Percentiles rank a stretch among this genome's conserved stretches.
Conservation (phyloP, 139 green algal genomes). For the Tetradesmus lagerheimii region DNA sequence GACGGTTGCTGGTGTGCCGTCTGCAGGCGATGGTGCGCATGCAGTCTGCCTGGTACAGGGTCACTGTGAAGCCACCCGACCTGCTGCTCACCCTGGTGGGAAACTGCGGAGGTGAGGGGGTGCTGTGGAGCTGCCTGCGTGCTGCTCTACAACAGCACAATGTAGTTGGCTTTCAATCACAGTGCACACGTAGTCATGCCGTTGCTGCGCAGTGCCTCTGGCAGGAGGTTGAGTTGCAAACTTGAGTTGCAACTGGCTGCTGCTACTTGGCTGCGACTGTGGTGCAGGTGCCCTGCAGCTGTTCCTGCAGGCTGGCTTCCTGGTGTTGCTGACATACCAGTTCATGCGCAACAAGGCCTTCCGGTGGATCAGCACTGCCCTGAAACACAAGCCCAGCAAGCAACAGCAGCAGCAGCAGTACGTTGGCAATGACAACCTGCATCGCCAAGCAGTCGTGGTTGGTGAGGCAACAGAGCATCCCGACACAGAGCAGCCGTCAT, state of each 20-base stretch:
- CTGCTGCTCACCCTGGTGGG: conserved; percentile 27
- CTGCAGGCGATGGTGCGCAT: conserved; percentile 7
- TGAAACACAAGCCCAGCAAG: background rate
- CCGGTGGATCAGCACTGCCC: background rate
- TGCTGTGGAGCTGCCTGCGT: too few species aligned
- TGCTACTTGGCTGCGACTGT: background rate
- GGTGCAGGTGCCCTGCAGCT: conserved; percentile 8
- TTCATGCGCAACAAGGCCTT: background rate
- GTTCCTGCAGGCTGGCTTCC: background rate
- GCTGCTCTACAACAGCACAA: too few species aligned
- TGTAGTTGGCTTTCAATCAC: too few species aligned
- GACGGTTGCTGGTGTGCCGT: background rate
- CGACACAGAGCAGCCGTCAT: background rate
- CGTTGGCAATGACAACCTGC: background rate
- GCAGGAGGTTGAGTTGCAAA: too few species aligned
- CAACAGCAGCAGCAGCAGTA: background rate
- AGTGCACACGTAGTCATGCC: too few species aligned
- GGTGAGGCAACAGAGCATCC: background rate
- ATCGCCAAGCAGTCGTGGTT: background rate
- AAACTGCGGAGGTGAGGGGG: conserved; percentile 15
- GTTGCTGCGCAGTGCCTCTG: too few species aligned
- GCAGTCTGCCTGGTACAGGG: conserved; percentile 15
- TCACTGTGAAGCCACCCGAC: background rate
- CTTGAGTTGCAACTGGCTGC: too few species aligned
- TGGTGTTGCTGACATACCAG: background rate